These are phyloP conservation scores for Fusarium buxicola DNA, from an alignment of 2,329 filamentous ascomycete genomes.

Conservation along the genomic window DNA sequence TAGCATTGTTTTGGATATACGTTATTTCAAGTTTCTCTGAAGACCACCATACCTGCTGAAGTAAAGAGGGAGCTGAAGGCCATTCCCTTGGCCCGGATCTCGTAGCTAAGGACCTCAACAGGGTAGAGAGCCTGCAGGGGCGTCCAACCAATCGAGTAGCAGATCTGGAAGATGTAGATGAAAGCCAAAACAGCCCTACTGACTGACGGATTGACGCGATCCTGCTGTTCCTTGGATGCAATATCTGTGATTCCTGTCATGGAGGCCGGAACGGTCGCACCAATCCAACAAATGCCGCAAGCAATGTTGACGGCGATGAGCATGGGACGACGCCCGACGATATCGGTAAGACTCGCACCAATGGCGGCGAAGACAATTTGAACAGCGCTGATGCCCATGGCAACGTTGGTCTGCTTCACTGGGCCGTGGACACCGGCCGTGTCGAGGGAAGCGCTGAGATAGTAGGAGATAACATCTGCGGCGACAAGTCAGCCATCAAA, in stretches of 20 bases:
- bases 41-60: constrained; percentile 50
- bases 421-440: constrained; percentile 59
- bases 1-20: neutral
- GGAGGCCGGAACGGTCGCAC: constrained; percentile 59
- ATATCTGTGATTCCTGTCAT: constrained; percentile 49
- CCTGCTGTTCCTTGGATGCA: constrained; percentile 40
- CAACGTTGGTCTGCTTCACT: constrained; percentile 58
- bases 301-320: constrained; percentile 60
- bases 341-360: constrained; percentile 62
- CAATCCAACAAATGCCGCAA: constrained; percentile 61
- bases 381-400: constrained; percentile 60
- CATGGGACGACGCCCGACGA: constrained; percentile 62
- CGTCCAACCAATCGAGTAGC: constrained; percentile 58
- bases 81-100: constrained; percentile 68
- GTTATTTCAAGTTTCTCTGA: neutral
- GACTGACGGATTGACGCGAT: constrained; percentile 47
- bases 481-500: neutral
- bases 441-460: constrained; percentile 61
- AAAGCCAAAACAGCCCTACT: constrained; percentile 61
- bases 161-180: constrained; percentile 49
- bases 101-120: constrained; percentile 64
- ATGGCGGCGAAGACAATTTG: constrained; percentile 61
- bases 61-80: constrained; percentile 59
- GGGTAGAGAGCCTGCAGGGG: constrained; percentile 59
- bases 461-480: constrained; percentile 58